Conservation (phyloP, 805 yeast species). For the Metschnikowia noctiluminum region DNA sequence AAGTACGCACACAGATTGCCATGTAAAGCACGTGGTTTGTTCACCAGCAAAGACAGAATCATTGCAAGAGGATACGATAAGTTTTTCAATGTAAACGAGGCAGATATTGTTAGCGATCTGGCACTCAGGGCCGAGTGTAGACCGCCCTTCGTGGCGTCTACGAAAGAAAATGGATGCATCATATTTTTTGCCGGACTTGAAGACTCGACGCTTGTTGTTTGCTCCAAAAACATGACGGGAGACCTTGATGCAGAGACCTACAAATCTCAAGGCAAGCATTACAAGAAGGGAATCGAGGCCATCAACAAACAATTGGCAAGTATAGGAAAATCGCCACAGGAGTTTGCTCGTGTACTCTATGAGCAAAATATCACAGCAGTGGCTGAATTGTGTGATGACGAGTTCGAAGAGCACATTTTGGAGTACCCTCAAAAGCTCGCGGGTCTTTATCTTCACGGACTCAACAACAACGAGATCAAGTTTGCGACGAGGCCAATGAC, state of each 20-base stretch:
- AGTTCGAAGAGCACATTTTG: conserved; percentile 89
- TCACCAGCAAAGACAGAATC: conserved; percentile 51
- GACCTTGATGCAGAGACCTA: conserved; percentile 16
- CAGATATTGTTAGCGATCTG: conserved; percentile 6
- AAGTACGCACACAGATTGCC: conserved; percentile 56
- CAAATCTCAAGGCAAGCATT: conserved; percentile 56
- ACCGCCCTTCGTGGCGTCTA: conserved; percentile 80
- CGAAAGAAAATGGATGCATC: conserved; percentile 94
- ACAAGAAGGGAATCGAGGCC: conserved; percentile 63
- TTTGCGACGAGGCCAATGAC: conserved; percentile 67
- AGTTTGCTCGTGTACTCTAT: conserved; percentile 56
- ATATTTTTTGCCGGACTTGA: conserved; percentile 73
- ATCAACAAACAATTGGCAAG: conserved; percentile 50
- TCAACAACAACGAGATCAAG: conserved; percentile 61
- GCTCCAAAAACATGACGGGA: conserved; percentile 91
- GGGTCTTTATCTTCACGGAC: conserved; percentile 88
- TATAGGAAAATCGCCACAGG: conserved; percentile 36
- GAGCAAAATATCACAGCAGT: conserved; percentile 70
- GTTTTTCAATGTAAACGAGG: conserved; percentile 80
- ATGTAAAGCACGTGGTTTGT: conserved; percentile 78
- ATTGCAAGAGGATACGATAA: conserved; percentile 90
- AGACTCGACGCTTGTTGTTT: conserved; percentile 76
- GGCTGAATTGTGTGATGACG: conserved; percentile 89
- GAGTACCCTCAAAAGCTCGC: conserved; percentile 63
- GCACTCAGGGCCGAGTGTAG: conserved; percentile 29